Conservation (phyloP, 2,329 filamentous ascomycete genomes). For the Apiospora koreana region DNA sequence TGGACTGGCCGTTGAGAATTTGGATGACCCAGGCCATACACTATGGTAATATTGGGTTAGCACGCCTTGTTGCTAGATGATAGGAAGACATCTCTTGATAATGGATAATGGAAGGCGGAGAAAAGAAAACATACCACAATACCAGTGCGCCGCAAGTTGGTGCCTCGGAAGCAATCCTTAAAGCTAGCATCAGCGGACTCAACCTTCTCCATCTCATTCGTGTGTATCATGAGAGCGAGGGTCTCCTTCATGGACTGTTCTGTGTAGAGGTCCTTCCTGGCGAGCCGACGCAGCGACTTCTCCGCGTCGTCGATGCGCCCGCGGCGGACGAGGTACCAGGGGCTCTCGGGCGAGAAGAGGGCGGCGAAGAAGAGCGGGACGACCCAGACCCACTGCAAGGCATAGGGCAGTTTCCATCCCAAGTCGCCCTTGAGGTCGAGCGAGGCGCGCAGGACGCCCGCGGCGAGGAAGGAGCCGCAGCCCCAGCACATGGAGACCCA, state of each 20-base stretch:
- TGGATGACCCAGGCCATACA: slow-evolving; percentile 48
- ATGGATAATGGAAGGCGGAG: too few relatives aligned
- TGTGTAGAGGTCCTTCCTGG: slow-evolving; percentile 37
- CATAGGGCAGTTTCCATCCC: slow-evolving; percentile 51
- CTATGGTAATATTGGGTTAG: not conserved
- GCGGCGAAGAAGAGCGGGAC: slow-evolving; percentile 41
- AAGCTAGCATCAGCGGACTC: slow-evolving; percentile 50
- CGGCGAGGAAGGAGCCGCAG: slow-evolving; percentile 60
- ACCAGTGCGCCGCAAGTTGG: slow-evolving; percentile 54
- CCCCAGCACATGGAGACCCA: slow-evolving; percentile 66
- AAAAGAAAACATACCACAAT: slow-evolving; percentile 60
- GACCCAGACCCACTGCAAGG: slow-evolving; percentile 54
- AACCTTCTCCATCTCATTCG: slow-evolving; percentile 56
- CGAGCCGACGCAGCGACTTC: slow-evolving; percentile 42
- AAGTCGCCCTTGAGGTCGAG: slow-evolving; percentile 42
- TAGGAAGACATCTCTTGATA: not conserved
- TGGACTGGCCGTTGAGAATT: slow-evolving; percentile 63
- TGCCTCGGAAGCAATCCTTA: slow-evolving; percentile 50
- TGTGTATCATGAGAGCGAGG: slow-evolving; percentile 58
- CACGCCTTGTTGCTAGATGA: fast-evolving
- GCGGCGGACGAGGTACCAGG: slow-evolving; percentile 50
- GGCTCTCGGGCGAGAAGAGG: slow-evolving; percentile 47
- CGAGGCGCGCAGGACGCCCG: slow-evolving; percentile 46
- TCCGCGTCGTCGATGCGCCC: slow-evolving; percentile 43
- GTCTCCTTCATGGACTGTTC: slow-evolving; percentile 44